Conservation (phyloP, 2,329 filamentous ascomycete genomes). For the Cadophora gregata region DNA sequence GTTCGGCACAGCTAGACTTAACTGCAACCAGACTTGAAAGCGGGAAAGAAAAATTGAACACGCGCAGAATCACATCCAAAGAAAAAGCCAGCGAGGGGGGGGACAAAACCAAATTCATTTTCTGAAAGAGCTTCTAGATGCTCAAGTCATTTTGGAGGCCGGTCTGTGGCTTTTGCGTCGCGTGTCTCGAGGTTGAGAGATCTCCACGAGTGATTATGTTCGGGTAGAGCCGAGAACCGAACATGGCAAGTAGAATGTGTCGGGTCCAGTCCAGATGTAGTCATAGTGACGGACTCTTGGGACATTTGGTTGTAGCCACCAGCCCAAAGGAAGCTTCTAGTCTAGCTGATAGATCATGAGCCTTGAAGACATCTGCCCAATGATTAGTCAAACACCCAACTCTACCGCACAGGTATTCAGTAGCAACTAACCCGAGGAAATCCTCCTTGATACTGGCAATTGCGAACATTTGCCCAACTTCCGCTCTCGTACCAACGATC, state of each 20-base stretch:
- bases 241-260: background rate
- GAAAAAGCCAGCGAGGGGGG: background rate
- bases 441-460: conserved; percentile 96
- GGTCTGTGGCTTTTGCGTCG: background rate
- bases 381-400: conserved; percentile 15
- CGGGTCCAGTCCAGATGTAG: background rate
- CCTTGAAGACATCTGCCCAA: conserved; percentile 38
- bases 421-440: conserved; percentile 64
- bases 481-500: conserved; percentile 90
- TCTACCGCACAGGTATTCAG: background rate
- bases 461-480: conserved; percentile 94
- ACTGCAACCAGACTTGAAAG: background rate
- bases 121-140: background rate
- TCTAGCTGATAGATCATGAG: conserved; percentile 27
- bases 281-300: background rate
- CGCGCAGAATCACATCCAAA: conserved; percentile 14
- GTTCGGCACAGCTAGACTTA: background rate
- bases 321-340: background rate
- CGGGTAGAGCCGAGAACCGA: background rate
- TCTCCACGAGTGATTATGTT: background rate
- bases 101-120: background rate
- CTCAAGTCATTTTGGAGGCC: conserved; percentile 1
- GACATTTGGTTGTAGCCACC: background rate
- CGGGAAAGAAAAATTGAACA: background rate
- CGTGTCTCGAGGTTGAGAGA: conserved; percentile 8